A percentile compares a stretch with the other conserved stretches of the same genome.
phyloP scores from a whole-genome alignment of 208 protist genomes.

The Crithidia mellificae region DNA sequence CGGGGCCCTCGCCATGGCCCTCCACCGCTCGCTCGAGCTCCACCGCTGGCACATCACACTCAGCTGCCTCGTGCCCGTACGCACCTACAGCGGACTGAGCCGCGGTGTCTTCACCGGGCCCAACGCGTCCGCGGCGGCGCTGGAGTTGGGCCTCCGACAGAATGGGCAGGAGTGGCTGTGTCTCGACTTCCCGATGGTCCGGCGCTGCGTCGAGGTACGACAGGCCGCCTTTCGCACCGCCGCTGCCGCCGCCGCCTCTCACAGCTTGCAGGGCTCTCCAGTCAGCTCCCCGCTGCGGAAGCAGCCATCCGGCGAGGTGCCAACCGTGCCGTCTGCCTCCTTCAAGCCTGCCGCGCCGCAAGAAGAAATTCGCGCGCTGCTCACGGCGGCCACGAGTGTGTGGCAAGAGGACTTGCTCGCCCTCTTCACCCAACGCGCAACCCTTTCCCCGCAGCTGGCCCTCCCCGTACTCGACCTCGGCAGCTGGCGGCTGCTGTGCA shows the following conservation, averaged over 20 bases:
- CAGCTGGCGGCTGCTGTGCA: conserved; percentile 76
- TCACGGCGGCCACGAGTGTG: conserved; percentile 8
- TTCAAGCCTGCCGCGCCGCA: background rate
- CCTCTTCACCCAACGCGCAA: conserved; percentile 63
- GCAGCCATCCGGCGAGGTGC: background rate
- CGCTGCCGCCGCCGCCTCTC: background rate
- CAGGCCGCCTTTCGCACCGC: conserved; percentile 27
- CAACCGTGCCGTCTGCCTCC: background rate
- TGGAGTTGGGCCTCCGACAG: conserved; percentile 66
- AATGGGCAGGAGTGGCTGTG: conserved; percentile 55
- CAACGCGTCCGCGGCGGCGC: conserved; percentile 51
- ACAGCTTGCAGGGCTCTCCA: background rate
- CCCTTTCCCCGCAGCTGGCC: conserved; percentile 59
- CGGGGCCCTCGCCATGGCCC: conserved; percentile 69
- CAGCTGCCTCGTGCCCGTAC: conserved; percentile 79
- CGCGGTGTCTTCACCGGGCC: conserved; percentile 85
- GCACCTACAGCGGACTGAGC: conserved; percentile 80
- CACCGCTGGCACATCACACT: conserved; percentile 89
- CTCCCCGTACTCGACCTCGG: conserved; percentile 80
- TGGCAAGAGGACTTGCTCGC: conserved; percentile 60
- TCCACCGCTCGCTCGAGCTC: conserved; percentile 79
- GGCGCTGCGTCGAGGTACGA: conserved; percentile 32
- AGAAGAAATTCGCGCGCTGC: conserved; percentile 23
- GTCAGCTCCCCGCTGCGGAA: background rate
- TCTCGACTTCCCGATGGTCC: conserved; percentile 40